phyloP scores from a whole-genome alignment of 1,139 yeast genomes.

The Neolecta irregularis region DNA sequence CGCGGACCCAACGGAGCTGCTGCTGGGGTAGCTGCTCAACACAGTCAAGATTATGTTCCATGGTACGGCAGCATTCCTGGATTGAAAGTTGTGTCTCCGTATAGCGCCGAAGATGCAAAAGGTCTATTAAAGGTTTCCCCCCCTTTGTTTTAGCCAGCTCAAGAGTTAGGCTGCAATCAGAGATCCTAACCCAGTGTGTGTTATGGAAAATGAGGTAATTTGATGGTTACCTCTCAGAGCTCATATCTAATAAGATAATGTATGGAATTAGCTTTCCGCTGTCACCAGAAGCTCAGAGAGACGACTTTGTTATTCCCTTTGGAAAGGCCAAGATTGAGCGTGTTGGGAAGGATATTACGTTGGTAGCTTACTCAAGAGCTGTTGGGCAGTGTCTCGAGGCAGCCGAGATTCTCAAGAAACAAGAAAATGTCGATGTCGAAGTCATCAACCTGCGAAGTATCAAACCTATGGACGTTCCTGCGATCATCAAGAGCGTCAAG shows the following conservation, averaged over 20 bases:
- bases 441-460: constrained; percentile 91
- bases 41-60: constrained; percentile 91
- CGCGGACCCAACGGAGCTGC: constrained; percentile 98
- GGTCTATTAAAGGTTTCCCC: constrained; percentile 57
- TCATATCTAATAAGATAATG: no score
- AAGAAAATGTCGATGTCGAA: constrained; percentile 80
- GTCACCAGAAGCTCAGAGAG: constrained; percentile 72
- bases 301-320: constrained; percentile 83
- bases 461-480: constrained; percentile 85
- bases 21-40: constrained; percentile 99
- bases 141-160: background rate
- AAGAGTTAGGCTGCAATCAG: constrained; percentile 56
- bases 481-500: constrained; percentile 77
- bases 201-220: constrained; percentile 94
- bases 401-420: constrained; percentile 69
- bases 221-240: no score
- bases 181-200: constrained; percentile 95
- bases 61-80: constrained; percentile 99
- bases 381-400: constrained; percentile 77
- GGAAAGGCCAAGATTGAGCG: constrained; percentile 92
- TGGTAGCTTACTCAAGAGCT: constrained; percentile 84
- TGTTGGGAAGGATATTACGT: constrained; percentile 78
- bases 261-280: constrained; percentile 87
- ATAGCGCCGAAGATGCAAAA: constrained; percentile 88
- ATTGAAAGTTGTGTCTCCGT: constrained; percentile 88